Evolutionary conservation across 2,329 filamentous ascomycete genomes (phyloP), one percentile per base, ranked within the genome.

Genomic region (Helotiales sp.): DNA sequence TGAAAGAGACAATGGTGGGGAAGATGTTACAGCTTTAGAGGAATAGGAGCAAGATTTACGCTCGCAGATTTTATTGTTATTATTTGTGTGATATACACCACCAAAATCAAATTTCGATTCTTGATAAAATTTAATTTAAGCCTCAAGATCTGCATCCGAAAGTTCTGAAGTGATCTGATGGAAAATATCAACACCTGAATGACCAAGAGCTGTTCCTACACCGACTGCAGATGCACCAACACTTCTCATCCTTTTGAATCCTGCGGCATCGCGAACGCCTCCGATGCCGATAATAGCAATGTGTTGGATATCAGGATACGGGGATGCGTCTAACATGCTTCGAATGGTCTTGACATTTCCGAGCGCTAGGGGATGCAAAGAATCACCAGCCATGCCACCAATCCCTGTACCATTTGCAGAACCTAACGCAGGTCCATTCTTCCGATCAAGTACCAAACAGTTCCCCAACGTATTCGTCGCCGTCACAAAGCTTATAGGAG

Each of bases 331-430:
- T 15, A 93, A 70, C 73, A 89, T 69, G 19, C 69, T 71, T 19
- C 85, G 74, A n/a, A 93, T 78, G 1, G 82, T 86, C n/a, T 77
- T 77, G 30, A 93, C 89, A 65, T 93, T 93, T 0, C 90, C 90
- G 29, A 93, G 72, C 0, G 89, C 86, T 0, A 93, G 74, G 0
- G 88, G 85, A 72, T 93, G 90, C 42, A 93, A 73, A 17, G 88
- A 81, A 10, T 87, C 80, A 0, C 90, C 90, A 0, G 87, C 89
- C 73, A 93, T 77, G 0, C 89, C 90, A 0, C 89, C 90, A 2
- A 90, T 77, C 0, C 88, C 87, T 0, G 70, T 74, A 0, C 78
- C 73, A 2, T 76, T 78, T 0, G 81, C 81, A 1, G 85, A 81
- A 7, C 76, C 75, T 1, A 87, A 71, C 2, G 75, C 74, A 0